Evolutionary conservation across 164 flowering plant genomes (phyloP), one percentile per base, ranked within the genome.

Genomic region (Vitis amurensis): DNA sequence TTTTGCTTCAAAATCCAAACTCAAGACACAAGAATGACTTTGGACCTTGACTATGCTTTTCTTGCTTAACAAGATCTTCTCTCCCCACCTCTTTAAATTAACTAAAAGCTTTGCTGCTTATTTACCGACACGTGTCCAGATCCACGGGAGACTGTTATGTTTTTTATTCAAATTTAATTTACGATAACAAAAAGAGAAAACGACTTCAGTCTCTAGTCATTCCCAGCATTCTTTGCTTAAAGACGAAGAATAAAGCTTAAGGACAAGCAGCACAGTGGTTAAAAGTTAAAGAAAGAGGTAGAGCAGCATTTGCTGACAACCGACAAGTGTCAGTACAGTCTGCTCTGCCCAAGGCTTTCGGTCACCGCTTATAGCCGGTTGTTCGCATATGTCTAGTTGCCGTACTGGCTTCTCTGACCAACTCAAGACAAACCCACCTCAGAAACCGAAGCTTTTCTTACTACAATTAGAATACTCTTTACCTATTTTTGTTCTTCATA

Each of bases 11-110:
- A 37, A 37, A 37, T 37, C 44, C 44, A 3, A 37, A 37, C 44
- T 37, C 44, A 37, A 37, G 44, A 37, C 44, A 37, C 44, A 37
- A 37, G 64, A 76, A 59, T 68, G 68, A 55, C 76, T 77, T 79
- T 77, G 74, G 71, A 77, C 82, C 78, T 83, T 82, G 91, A 89
- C 93, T 86, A 80, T 87, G 82, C 93, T 80, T 89, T 89, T 87
- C 91, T 89, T 89, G 71, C 77, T 68, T 77, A 56, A 75, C 78
- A 89, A 87, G 88, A 83, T 80, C 85, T 79, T 66, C 65, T 63
- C 65, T 59, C 27, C 63, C 58, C 55, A 55, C 73, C 29, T 70
- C 74, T 75, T 79, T 79, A 61, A 15, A 15, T 8, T 37, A 37
- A 37, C 64, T 53, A 11, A 57, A 79, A 76, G 79, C 69, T 69